phyloP scores from a whole-genome alignment of 371 early-diverging fungal genomes.

The Ordospora colligata region DNA sequence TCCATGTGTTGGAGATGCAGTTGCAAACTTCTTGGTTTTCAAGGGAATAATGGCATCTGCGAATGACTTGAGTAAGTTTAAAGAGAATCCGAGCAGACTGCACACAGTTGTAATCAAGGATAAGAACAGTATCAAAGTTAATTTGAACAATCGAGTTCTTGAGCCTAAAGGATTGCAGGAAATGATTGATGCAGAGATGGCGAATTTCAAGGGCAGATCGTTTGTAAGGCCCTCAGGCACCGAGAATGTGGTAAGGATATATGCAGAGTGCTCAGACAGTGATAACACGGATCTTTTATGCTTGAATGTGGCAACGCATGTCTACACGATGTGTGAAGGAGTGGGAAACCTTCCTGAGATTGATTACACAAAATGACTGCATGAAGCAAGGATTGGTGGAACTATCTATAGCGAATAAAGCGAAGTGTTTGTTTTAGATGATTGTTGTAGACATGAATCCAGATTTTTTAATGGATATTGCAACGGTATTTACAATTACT shows the following conservation, averaged over 20 bases:
- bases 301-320: conserved; percentile 40
- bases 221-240: conserved; percentile 85
- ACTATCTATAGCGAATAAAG: too few species aligned
- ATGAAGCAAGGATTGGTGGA: too few species aligned
- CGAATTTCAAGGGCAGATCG: conserved; percentile 58
- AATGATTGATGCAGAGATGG: conserved; percentile 70
- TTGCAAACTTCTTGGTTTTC: conserved; percentile 85
- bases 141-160: conserved; percentile 79
- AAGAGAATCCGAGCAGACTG: conserved; percentile 64
- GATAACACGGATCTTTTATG: conserved; percentile 33
- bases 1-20: conserved; percentile 82
- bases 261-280: conserved; percentile 64
- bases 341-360: conserved; percentile 50
- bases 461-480: too few species aligned
- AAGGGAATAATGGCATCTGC: conserved; percentile 72
- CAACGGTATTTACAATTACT: too few species aligned
- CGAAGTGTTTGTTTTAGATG: too few species aligned
- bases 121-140: conserved; percentile 63
- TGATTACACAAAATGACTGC: conserved; percentile 15
- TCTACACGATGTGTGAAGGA: conserved; percentile 50
- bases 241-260: conserved; percentile 94
- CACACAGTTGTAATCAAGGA: conserved; percentile 74
- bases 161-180: conserved; percentile 77
- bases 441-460: too few species aligned
- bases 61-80: conserved; percentile 19